Evolutionary conservation across 1,284 basidiomycete genomes (phyloP).

Genomic region (Takashimella tepidaria): DNA sequence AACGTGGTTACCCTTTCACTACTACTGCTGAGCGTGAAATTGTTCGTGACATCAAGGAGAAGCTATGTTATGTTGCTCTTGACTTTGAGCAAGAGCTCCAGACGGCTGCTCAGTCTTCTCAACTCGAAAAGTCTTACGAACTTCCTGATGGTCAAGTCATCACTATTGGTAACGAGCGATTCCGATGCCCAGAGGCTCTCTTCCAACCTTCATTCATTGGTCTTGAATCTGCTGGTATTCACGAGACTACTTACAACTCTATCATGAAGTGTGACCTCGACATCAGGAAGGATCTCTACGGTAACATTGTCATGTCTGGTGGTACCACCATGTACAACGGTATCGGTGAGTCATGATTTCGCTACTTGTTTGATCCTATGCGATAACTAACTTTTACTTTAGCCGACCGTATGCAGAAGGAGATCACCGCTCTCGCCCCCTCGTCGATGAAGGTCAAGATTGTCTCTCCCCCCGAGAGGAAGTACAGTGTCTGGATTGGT

Average conservation of each 20-base stretch:
- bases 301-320: constrained; percentile 76
- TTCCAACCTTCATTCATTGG: constrained; percentile 95
- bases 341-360: constrained; percentile 52
- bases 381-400: too few relatives aligned
- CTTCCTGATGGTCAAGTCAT: constrained; percentile 95
- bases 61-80: constrained; percentile 93
- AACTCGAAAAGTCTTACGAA: constrained; percentile 92
- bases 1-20: constrained; percentile 92
- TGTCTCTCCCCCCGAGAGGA: constrained; percentile 69
- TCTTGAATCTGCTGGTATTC: constrained; percentile 88
- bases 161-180: constrained; percentile 93
- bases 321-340: constrained; percentile 98
- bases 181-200: constrained; percentile 94
- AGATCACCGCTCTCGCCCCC: constrained; percentile 82
- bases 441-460: constrained; percentile 74
- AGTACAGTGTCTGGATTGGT: constrained; percentile 97
- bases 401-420: constrained; percentile 96
- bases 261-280: constrained; percentile 65
- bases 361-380: not conserved
- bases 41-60: constrained; percentile 97
- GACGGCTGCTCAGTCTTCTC: constrained; percentile 84
- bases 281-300: constrained; percentile 36
- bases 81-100: constrained; percentile 96
- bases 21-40: constrained; percentile 93
- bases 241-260: constrained; percentile 91